Evolutionary conservation across 345 rosid genomes (phyloP).

Genomic region (Noccaea caerulescens): DNA sequence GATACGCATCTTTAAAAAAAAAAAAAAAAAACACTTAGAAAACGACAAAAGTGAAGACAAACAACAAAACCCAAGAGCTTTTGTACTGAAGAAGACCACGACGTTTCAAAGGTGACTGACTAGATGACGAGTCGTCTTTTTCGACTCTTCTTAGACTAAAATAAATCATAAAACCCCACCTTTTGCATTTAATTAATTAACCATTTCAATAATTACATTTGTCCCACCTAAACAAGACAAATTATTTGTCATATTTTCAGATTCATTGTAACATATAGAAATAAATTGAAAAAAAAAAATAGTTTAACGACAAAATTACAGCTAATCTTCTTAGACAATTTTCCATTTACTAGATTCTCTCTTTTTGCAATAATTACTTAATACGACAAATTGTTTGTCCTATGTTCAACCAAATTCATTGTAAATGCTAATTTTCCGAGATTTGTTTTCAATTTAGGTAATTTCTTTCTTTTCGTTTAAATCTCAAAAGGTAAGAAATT

Average conservation of each 20-base stretch:
- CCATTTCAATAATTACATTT: neutral
- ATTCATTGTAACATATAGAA: neutral
- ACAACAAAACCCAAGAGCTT: neutral
- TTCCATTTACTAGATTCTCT: no score
- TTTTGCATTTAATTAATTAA: neutral
- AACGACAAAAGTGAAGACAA: constrained; percentile 24
- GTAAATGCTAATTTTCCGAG: no score
- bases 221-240: constrained; percentile 1
- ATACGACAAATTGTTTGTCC: neutral
- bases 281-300: no score
- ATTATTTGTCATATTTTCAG: neutral
- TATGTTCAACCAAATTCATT: neutral
- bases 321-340: neutral
- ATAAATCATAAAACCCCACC: neutral
- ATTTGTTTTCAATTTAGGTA: no score
- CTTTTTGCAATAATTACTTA: neutral
- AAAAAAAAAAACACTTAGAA: neutral
- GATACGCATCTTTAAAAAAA: neutral
- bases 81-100: neutral
- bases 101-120: neutral
- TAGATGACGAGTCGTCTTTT: constrained; percentile 13
- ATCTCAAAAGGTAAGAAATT: neutral
- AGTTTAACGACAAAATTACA: neutral
- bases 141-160: neutral
- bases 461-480: neutral